These are phyloP conservation scores for Chernovozyma aurita DNA, from an alignment of 1,139 yeast species.

Conservation along the genomic window DNA sequence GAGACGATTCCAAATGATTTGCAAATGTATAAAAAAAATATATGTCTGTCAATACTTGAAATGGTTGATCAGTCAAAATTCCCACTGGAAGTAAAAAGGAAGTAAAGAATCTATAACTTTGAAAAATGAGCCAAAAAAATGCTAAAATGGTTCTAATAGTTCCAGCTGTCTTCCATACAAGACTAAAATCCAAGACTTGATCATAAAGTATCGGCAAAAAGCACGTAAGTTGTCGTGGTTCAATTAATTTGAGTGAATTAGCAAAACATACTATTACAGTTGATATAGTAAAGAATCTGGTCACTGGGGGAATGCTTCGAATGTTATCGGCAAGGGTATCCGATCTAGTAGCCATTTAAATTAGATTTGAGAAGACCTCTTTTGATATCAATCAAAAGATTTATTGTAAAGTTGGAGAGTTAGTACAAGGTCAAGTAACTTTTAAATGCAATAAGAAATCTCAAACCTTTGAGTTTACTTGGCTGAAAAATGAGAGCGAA, in stretches of 20 bases:
- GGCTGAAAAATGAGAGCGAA: not conserved
- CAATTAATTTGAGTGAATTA: constrained; percentile 16
- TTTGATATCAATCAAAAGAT: too few relatives aligned
- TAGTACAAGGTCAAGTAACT: too few relatives aligned
- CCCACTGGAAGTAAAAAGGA: constrained; percentile 45
- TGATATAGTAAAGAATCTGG: constrained; percentile 40
- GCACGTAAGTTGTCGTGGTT: constrained; percentile 11
- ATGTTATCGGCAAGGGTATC: constrained; percentile 24
- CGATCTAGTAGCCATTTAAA: not conserved
- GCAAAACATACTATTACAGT: constrained; percentile 30
- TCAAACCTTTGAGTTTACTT: too few relatives aligned
- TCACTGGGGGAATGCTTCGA: constrained; percentile 42
- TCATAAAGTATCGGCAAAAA: constrained; percentile 9
- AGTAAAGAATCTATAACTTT: constrained; percentile 45
- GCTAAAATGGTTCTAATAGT: constrained; percentile 1
- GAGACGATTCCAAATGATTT: constrained; percentile 44
- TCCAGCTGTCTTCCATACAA: not conserved
- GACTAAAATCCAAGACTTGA: constrained; percentile 2
- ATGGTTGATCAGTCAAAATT: constrained; percentile 28
- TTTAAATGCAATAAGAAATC: too few relatives aligned
- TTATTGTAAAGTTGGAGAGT: too few relatives aligned
- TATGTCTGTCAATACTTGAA: constrained; percentile 47
- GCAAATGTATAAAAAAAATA: constrained; percentile 57
- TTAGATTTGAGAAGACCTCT: too few relatives aligned
- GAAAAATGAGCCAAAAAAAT: constrained; percentile 14